Conservation (phyloP, 768 basidiomycete genomes). For the Dacryopinax spathularia region DNA sequence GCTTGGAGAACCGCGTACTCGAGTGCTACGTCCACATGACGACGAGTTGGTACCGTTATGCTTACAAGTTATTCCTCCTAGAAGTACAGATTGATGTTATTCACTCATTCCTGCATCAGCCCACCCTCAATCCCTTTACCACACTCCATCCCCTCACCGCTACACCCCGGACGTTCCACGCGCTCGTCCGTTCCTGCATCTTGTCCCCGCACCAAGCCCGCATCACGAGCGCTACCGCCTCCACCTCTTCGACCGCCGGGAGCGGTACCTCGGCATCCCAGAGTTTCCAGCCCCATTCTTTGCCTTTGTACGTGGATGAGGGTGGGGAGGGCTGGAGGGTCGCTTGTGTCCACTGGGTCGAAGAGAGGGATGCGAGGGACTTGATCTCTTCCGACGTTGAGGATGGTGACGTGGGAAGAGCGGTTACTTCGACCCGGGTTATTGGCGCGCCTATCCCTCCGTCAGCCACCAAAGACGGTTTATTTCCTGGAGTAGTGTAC, state of each 20-base stretch:
- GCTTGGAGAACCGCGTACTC: too few species aligned
- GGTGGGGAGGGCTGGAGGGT: too few species aligned
- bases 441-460: slow-evolving; percentile 18
- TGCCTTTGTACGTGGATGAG: slow-evolving; percentile 47
- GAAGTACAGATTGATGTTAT: too few species aligned
- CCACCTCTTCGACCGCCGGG: slow-evolving; percentile 7
- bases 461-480: slow-evolving; percentile 1
- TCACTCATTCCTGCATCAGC: too few species aligned
- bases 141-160: too few species aligned
- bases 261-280: slow-evolving; percentile 43
- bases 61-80: too few species aligned
- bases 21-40: too few species aligned
- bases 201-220: slow-evolving; percentile 42
- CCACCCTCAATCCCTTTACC: too few species aligned
- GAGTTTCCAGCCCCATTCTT: slow-evolving; percentile 60
- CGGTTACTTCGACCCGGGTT: slow-evolving; percentile 41
- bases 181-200: slow-evolving; percentile 34
- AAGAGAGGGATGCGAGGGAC: too few species aligned
- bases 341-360: slow-evolving; percentile 37
- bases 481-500: too few species aligned
- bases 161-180: slow-evolving; percentile 61
- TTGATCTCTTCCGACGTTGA: slow-evolving; percentile 40
- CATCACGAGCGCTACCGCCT: slow-evolving; percentile 14
- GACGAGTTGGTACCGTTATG: too few species aligned
- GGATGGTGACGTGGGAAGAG: slow-evolving; percentile 38